Evolutionary conservation across 805 yeast species (phyloP).

Genomic region (Pichia membranifaciens): DNA sequence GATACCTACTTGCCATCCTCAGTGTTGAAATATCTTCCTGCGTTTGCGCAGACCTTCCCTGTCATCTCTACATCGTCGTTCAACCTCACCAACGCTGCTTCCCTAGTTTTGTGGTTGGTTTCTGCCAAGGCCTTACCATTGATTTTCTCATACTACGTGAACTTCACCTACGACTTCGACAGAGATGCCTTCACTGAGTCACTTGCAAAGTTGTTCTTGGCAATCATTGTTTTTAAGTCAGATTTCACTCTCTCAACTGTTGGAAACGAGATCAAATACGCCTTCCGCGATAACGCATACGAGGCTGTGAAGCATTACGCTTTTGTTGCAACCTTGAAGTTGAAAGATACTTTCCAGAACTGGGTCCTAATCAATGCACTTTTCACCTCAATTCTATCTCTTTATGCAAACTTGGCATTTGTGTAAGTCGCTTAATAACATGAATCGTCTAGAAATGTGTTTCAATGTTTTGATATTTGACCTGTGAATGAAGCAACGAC

Average conservation of each 20-base stretch:
- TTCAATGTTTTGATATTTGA: no score
- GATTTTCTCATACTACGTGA: constrained; percentile 43
- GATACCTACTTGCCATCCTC: constrained; percentile 22
- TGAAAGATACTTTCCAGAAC: constrained; percentile 40
- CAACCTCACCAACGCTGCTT: constrained; percentile 27
- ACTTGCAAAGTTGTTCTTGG: constrained; percentile 38
- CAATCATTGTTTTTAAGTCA: constrained; percentile 32
- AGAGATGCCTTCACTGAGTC: constrained; percentile 50
- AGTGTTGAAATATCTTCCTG: constrained; percentile 24
- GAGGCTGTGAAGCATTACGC: constrained; percentile 19
- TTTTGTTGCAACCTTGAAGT: constrained; percentile 32
- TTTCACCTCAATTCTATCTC: constrained; percentile 41
- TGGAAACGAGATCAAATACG: constrained; percentile 30
- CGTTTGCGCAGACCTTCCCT: constrained; percentile 17
- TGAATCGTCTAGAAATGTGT: no score
- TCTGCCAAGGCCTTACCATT: constrained; percentile 38
- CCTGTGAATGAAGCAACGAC: no score
- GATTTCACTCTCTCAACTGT: constrained; percentile 21
- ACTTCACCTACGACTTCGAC: constrained; percentile 47
- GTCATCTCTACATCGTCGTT: constrained; percentile 36
- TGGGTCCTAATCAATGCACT: constrained; percentile 42
- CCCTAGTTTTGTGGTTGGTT: constrained; percentile 36
- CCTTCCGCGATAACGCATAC: constrained; percentile 25
- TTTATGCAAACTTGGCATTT: constrained; percentile 39
- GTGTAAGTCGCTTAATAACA: constrained; percentile 16